Evolutionary conservation across 2,329 filamentous ascomycete species (phyloP), one percentile per base, ranked within the genome.

Genomic region (Penicillium sp.): DNA sequence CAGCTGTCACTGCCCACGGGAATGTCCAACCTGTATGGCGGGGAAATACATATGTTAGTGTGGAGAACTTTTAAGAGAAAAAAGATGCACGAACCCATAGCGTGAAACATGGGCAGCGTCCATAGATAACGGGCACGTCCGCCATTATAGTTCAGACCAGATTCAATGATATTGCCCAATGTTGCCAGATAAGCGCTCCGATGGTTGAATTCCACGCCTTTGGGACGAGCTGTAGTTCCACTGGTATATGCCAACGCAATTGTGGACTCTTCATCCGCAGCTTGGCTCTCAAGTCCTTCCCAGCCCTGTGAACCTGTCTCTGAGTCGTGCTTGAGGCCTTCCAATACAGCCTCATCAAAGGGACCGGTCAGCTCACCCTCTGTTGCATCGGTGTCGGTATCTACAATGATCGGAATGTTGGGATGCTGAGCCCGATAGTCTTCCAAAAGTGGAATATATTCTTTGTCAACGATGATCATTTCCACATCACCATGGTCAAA

Each of bases 191-290:
- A 99, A 7, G 85, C 85, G 4, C 92, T 89, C 43, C 94, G 83
- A 71, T 97, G 90, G 1, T 91, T 97, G 68, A 89, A 97, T 51
- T 96, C 86, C 3, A 97, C 93, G 5, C 94, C 94, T 72, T 99
- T 97, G 1, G 94, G 94, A 29, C 83, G 81, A 0, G 92, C 91
- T 0, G 94, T 97, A 1, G 94, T 97, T 4, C 93, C 93, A 27
- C 89, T 94, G 0, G 94, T 99, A 71, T 97, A 97, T 1, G 93
- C 90, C 51, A 99, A 84, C 3, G 92, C 91, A 57, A 97, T 82
- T 62, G 90, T 82, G 56, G 85, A 85, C 61, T 96, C 88, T 70
- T 99, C 94, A 64, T 91, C 81, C 1, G 80, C 76, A 3, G 83
- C 82, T 61, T 91, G 86, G 1, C 84, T 80, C 58, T 89, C 81